Base-by-base conservation (phyloP, 2,329 filamentous ascomycete species). In the Epichloe bromicola region DNA sequence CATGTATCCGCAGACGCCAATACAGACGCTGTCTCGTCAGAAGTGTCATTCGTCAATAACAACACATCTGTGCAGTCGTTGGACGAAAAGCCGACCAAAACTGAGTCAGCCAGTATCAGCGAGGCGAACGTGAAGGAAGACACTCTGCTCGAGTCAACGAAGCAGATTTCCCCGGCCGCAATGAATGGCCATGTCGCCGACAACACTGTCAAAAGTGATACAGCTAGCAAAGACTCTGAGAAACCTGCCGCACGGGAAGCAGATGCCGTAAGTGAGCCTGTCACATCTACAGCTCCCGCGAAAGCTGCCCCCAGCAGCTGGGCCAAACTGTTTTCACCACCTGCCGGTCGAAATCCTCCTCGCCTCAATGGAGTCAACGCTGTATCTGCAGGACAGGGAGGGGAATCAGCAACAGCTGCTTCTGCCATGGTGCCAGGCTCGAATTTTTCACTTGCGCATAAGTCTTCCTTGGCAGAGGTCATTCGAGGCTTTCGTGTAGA, bases 401-500 rank as follows among this genome's bases (percentile, higher is more conserved):
- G 54, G 30, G 55, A 54, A 12, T 44, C 59, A 12, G 56, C 58
- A 5, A 50, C 46, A 38, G 37, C 53, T 44, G 12, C 46, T 23
- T 41, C 45, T 12, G 36, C 39, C 17, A 49, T 58, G 20, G 60
- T 56, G 38, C 55, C 63, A 39, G 56, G 58, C 7, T 55, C 64
- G 15, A 60, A 65, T n/a, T 73, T 76, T 53, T 57, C 68, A 7
- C 73, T 73, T 58, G 61, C 70, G 19, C 75, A 72, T 51, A 63
- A 67, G 23, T 81, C 63, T 65, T 83, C 86, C 17, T 72, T 95
- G 48, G 83, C 81, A 3, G 87, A 96, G 58, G 86, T 87, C 37
- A 74, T 98, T 49, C 77, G 77, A 47, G 78, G 80, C 30, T 93
- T 90, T 65, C 79, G 78, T 49, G 81, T 89, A 23, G 76, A 80